phyloP scores from a whole-genome alignment of 2,329 filamentous ascomycete species.

The Penicillium sp. region DNA sequence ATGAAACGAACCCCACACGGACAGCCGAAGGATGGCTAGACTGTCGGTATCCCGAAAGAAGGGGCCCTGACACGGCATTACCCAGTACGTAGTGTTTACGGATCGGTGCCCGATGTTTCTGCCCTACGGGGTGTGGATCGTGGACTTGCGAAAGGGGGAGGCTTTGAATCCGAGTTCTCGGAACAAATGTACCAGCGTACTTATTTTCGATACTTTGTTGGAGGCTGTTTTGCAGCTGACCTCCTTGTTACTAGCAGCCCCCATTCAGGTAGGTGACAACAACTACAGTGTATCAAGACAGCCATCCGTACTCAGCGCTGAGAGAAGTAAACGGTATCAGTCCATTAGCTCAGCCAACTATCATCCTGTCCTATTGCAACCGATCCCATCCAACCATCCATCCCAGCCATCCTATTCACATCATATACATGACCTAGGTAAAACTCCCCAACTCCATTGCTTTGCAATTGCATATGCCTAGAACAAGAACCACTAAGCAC shows the following conservation, averaged over 20 bases:
- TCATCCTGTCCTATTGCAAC: neutral
- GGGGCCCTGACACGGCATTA: too few relatives aligned
- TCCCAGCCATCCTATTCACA: conserved; percentile 3
- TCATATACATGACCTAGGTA: conserved; percentile 2
- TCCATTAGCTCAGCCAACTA: conserved; percentile 17
- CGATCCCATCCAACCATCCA: neutral
- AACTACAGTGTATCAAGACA: too few relatives aligned
- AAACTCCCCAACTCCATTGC: conserved; percentile 14
- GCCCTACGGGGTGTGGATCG: neutral
- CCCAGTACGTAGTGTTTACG: too few relatives aligned
- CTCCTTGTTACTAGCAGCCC: too few relatives aligned
- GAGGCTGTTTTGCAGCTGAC: too few relatives aligned
- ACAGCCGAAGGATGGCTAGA: neutral
- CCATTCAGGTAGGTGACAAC: too few relatives aligned
- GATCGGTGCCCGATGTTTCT: neutral
- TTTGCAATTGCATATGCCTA: conserved; percentile 1
- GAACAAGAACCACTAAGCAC: neutral
- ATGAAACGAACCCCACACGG: neutral
- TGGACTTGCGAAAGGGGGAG: neutral
- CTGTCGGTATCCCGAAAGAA: neutral
- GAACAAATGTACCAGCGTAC: too few relatives aligned
- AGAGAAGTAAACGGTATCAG: neutral
- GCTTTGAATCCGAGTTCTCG: too few relatives aligned
- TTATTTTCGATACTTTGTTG: too few relatives aligned
- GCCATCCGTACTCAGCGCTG: neutral